Conservation (phyloP, 768 basidiomycete genomes). For the Lentinula raphanica region DNA sequence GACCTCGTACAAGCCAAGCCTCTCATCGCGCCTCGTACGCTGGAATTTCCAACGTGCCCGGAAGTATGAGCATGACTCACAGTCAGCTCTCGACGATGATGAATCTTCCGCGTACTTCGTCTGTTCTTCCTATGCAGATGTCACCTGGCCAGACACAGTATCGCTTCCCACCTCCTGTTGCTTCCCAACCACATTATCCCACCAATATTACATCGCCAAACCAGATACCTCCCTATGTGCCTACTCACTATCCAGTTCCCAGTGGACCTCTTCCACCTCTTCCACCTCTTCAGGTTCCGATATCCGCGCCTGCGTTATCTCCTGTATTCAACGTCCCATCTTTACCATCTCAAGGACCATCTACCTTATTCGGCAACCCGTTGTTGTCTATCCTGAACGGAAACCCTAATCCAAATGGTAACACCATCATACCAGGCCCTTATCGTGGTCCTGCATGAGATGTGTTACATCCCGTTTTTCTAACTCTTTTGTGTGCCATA, state of each 20-base stretch:
- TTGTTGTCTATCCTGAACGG: conserved; percentile 31
- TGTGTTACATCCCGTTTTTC: neutral
- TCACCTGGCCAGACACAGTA: neutral
- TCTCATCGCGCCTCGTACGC: conserved; percentile 24
- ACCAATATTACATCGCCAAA: neutral
- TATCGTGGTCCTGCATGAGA: neutral
- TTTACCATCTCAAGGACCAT: conserved; percentile 13
- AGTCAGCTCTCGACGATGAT: conserved; percentile 42
- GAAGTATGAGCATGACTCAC: conserved; percentile 48
- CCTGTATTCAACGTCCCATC: conserved; percentile 13
- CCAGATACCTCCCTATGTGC: conserved; percentile 1
- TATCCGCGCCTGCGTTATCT: conserved; percentile 5
- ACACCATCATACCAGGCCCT: neutral
- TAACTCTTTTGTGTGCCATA: neutral
- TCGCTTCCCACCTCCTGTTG: neutral
- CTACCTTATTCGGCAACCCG: conserved; percentile 19
- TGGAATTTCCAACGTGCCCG: conserved; percentile 12
- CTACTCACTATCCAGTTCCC: conserved; percentile 3
- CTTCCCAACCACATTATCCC: neutral
- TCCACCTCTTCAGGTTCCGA: conserved; percentile 13
- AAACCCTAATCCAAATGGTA: conserved; percentile 1
- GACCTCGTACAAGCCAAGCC: conserved; percentile 44
- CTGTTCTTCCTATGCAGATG: conserved; percentile 13
- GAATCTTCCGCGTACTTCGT: conserved; percentile 25
- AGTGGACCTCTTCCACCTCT: conserved; percentile 2